Evolutionary conservation across 305 asterid species (phyloP), one percentile per base, ranked within the genome.

Genomic region (Solanum hybrid): DNA sequence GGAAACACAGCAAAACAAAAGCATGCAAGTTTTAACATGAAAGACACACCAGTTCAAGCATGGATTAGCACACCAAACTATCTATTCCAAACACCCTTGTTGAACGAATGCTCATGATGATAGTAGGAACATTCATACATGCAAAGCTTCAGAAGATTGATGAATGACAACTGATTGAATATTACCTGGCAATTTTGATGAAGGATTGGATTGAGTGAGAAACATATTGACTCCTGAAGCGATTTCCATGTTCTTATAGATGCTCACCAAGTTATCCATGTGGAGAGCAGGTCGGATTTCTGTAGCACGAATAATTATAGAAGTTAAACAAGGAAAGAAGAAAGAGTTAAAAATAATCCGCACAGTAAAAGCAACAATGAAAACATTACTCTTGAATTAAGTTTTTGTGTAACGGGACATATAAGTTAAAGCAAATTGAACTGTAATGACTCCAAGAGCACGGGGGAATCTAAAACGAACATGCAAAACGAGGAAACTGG

Each of bases 271-370:
- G 94, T 95, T 97, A 92, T 97, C 98, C 99, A 97, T 97, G 88
- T 95, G 99, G 76, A 98, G 97, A 84, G 99, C 98, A 91, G 98
- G 98, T 86, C 98, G 95, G 88, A 97, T 90, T 94, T 97, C 99
- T 96, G 94, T 35, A 24, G 87, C 64, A 77, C 77, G 84, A 92
- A 89, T 86, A 39, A 35, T 29, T 26, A 16, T 36, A 87, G n/a
- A 36, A 35, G 81, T 71, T 87, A 71, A 39, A 36, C 28, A 73
- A 75, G 29, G 7, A 67, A 26, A 87, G 8, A 22, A 8, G 79
- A n/a, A 51, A n/a, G 37, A 51, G 51, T 33, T 51, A 36, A n/a
- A 46, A 26, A 4, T 51, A 88, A 42, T 82, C 39, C 3, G 34
- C 36, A 42, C 12, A 20, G 33, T 33, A 42, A 46, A 77, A 77